Base-by-base conservation (phyloP, 768 basidiomycete species). In the Panaeolus papilionaceus region DNA sequence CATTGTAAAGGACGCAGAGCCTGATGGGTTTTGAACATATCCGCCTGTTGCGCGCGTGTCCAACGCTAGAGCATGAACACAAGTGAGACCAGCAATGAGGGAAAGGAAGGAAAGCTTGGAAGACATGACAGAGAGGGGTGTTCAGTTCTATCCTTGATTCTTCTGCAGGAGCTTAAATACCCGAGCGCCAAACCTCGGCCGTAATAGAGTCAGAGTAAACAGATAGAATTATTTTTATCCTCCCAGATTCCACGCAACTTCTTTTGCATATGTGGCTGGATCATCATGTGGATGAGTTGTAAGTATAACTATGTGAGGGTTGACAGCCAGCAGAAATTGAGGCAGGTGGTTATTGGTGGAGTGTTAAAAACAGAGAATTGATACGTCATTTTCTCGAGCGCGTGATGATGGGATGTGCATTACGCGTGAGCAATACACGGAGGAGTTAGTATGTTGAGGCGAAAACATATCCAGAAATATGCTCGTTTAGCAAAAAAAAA, bases 1-100 rank as follows among this genome's bases (percentile, higher is more conserved):
- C 70, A 78, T 74, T 11, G 88, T 89, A 80, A 89, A 89, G 20
- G 86, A 85, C n/a, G 87, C 83, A 14, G 71, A 69, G 23, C 87
- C 87, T 20, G 85, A 86, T 1, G 86, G 68, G 37, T 75, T 80
- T 75, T 89, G 88, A 37, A 88, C 68, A 68, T 87, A 89, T 11
- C 85, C 86, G 18, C 83, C 86, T 3, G 81, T 79, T 9, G 84
- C 83, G 16, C 79, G 75, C 44, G 71, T 71, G 47, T 79, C 73
- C 10, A 80, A 66, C 16, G 72, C 73, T 39, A 66, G 71, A 33
- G 75, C 77, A 33, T 74, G 71, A 18, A 66, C 77, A 18, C 45
- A 65, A 20, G 72, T 63, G 62, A 80, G 71, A 47, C 76, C 61
- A 44, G 70, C 61, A 9, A 74, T 40, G 20, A 68, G 63, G 26